phyloP scores from a whole-genome alignment of 1,139 yeast species.

The Geotrichum klebahnii region DNA sequence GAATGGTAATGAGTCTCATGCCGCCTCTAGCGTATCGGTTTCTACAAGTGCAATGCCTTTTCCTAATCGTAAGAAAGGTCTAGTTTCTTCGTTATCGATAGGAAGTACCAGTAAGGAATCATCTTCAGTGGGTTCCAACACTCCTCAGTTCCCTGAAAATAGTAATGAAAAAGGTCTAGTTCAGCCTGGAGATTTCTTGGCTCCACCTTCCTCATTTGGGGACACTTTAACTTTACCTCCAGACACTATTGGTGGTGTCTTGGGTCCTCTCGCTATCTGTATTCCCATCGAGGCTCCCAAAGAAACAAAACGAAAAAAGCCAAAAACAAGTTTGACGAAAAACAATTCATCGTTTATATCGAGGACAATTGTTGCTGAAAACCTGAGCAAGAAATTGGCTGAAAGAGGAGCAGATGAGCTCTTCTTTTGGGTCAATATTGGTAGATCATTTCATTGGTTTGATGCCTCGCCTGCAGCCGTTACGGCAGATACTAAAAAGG shows the following conservation, averaged over 20 bases:
- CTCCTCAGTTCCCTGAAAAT: too few species aligned
- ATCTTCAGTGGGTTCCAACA: too few species aligned
- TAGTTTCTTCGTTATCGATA: background rate
- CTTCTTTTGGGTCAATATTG: constrained; percentile 37
- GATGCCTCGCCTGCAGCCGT: constrained; percentile 27
- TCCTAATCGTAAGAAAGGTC: background rate
- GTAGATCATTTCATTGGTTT: constrained; percentile 40
- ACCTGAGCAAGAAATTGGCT: constrained; percentile 35
- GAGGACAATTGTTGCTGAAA: constrained; percentile 40
- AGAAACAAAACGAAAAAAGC: constrained; percentile 30
- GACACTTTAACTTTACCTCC: constrained; percentile 7
- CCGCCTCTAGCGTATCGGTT: background rate
- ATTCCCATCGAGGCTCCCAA: constrained; percentile 9
- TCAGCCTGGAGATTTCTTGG: background rate
- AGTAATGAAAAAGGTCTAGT: too few species aligned
- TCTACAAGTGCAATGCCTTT: background rate
- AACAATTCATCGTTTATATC: constrained; percentile 43
- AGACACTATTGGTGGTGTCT: constrained; percentile 8
- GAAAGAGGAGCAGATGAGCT: constrained; percentile 30
- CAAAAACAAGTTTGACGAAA: constrained; percentile 38
- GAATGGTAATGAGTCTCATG: too few species aligned
- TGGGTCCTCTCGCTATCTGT: constrained; percentile 3
- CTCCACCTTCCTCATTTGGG: background rate
- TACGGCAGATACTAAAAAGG: constrained; percentile 30
- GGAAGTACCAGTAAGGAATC: too few species aligned